Base-by-base conservation (phyloP, 2,329 filamentous ascomycete genomes). In the Coleophoma eucalyptorum region DNA sequence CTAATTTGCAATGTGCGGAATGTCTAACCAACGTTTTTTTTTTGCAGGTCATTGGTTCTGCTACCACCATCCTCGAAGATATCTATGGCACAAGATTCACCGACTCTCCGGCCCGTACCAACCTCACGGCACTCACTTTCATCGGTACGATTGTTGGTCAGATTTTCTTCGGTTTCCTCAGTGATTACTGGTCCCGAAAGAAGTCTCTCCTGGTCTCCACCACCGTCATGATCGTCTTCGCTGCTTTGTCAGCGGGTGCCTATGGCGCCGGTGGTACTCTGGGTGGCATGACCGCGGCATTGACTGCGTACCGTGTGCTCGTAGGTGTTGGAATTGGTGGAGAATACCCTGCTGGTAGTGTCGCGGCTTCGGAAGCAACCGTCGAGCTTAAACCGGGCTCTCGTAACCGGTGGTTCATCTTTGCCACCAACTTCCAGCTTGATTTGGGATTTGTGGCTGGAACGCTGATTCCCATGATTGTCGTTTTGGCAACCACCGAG, bases 371-470 rank as follows among this genome's bases (percentile, higher is more conserved):
- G 2, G 92, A 97, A 69, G 87, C 86, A 4, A 92, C 87, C 0
- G 89, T 89, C 18, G 90, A 95, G 65, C 75, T 97, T 52, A 90
- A 90, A 67, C 68, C 72, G 15, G 92, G 92, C 11, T 86, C 87
- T 15, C 78, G 92, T n/a, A 93, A 97, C 65, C 78, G 87, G 37
- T 96, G 90, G 90, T 97, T 92, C 65, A 89, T 93, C 61, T 76
- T 96, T 56, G 95, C 94, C 68, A 96, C 89, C 43, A 95, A 95
- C 68, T 83, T 88, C 20, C 88, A 90, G 75, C 95, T 96, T 53
- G 89, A 95, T 64, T 80, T 15, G 48, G 91, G 89, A 1, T 96
- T 95, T 57, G 87, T 95, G 6, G 21, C 93, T 50, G 85, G 89
- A 8, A 85, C 89, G 0, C 82, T 96, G 54, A 82, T 94, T 2